Percentiles rank a stretch among this genome's conserved stretches.
Evolutionary conservation across 2,329 filamentous ascomycete genomes (phyloP).

Genomic region (Periconia sp.): DNA sequence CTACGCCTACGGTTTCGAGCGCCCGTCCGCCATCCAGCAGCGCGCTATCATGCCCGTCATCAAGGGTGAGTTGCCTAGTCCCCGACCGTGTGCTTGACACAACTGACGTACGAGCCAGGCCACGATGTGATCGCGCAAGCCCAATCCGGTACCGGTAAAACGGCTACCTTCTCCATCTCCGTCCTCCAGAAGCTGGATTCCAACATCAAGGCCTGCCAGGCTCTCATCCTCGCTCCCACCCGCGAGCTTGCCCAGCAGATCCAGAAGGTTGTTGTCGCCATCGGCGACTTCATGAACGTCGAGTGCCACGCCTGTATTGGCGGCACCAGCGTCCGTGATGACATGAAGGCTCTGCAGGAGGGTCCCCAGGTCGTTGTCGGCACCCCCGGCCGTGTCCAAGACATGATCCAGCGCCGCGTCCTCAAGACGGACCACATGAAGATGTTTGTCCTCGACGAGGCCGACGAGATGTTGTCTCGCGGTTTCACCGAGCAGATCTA

Average conservation of each 20-base stretch:
- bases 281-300: slow-evolving; percentile 99
- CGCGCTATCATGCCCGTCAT: slow-evolving; percentile 99
- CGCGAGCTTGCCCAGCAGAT: slow-evolving; percentile 99
- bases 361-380: slow-evolving; percentile 97
- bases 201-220: slow-evolving; percentile 95
- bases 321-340: slow-evolving; percentile 96
- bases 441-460: slow-evolving; percentile 99
- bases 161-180: slow-evolving; percentile 98
- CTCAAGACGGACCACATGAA: slow-evolving; percentile 98
- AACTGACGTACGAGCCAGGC: slow-evolving; percentile 54
- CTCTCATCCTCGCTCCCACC: slow-evolving; percentile 95
- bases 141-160: slow-evolving; percentile 99
- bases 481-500: slow-evolving; percentile 99
- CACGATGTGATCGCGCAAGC: slow-evolving; percentile 99
- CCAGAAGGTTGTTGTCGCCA: slow-evolving; percentile 98
- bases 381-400: slow-evolving; percentile 96
- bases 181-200: slow-evolving; percentile 98
- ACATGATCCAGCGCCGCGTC: slow-evolving; percentile 99
- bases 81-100: slow-evolving; percentile 9
- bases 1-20: slow-evolving; percentile 99
- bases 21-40: slow-evolving; percentile 99
- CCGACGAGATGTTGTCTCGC: slow-evolving; percentile 98
- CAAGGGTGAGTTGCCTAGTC: slow-evolving; percentile 74
- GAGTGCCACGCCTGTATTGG: slow-evolving; percentile 99
- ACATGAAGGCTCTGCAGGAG: slow-evolving; percentile 97